Base-by-base conservation (phyloP, 169 alveolate species). In the Fabrea salina region DNA sequence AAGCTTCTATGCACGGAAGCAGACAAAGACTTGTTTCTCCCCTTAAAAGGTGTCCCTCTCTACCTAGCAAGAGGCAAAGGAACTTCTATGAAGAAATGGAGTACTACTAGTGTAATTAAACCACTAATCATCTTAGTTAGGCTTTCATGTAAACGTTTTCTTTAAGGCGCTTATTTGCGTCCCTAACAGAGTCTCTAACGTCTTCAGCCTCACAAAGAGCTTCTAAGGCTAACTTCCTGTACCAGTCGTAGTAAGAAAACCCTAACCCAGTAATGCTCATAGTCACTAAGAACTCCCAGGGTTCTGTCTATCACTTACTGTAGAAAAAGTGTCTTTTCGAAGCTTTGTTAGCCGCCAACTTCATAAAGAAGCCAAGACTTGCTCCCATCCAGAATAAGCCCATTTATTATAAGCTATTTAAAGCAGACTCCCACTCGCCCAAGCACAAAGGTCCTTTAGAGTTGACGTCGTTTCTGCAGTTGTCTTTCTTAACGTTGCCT, bases 361-460 rank as follows among this genome's bases (percentile, higher is more conserved):
- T 66, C 16, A 41, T 41, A 35, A 66, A 66, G 54, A 19, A 66
- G 51, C 56, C 76, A 39, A 33, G 16, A 41, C 58, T 39, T 41
- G 56, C 56, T 1, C 76, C 76, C n/a, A 66, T 32, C 30, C 76
- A 35, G 35, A 66, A 66, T 37, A 66, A 66, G 19, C 76, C 76
- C 76, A 66, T 66, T 37, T 66, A 27, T 58, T 37, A 5, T 30
- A 35, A n/a, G n/a, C n/a, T n/a, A n/a, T n/a, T n/a, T n/a, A n/a
- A n/a, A n/a, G n/a, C n/a, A n/a, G n/a, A n/a, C 32, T 33, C 50
- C 74, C 74, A 61, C 11, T 61, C 74, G 39, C 22, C 8, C 11
- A 61, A 8, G 3, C 74, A 61, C 3, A 61, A 61, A 35, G 74
- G 74, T 61, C 74, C 74, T 37, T 61, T 61, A 35, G 32, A 35